Base-by-base conservation (phyloP, 1,139 yeast species). In the Yamadazyma kanchanaburiensis region DNA sequence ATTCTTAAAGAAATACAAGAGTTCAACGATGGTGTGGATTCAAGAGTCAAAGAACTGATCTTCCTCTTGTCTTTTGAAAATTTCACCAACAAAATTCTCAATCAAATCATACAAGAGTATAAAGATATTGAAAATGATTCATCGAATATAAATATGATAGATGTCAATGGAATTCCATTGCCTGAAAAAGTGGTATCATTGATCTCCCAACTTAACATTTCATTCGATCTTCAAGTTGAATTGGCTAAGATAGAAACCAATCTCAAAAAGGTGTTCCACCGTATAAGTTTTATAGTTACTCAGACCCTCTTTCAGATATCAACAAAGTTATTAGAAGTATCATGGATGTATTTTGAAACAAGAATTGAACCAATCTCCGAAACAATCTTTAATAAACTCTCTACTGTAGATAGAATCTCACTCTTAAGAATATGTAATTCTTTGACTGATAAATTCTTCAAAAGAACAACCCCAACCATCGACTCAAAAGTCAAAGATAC, bases 341-440 rank as follows among this genome's bases (percentile, higher is more conserved):
- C 60, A 37, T 68, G 74, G 73, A 30, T 39, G 26, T 65, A 56
- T 31, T 35, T 68, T 37, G 74, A 67, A 34, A 33, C 64, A 3
- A 48, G 73, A 29, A 39, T 47, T 12, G 25, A 28, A 2, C 15
- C 45, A 6, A 49, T 65, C 11, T 33, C 40, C 16, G 30, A 37
- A 1, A 39, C 44, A 9, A 42, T 65, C 5, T 65, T 64, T 36
- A 53, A 53, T 33, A 48, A 55, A 22, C 45, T 46, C 5, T 33
- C 48, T 1, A 57, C 60, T 7, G 44, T 53, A 25, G 70, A 68
- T 38, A 48, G 74, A 42, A 65, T 68, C 5, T 49, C 67, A 2
- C 36, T 67, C 12, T 51, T 68, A 35, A 69, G 62, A 15, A 48
- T 66, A 6, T 61, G 70, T 35, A 67, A 67, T 34, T 43, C 54